Conservation (phyloP, 1,284 basidiomycete genomes). For the Cryptococcus deneoformans region DNA sequence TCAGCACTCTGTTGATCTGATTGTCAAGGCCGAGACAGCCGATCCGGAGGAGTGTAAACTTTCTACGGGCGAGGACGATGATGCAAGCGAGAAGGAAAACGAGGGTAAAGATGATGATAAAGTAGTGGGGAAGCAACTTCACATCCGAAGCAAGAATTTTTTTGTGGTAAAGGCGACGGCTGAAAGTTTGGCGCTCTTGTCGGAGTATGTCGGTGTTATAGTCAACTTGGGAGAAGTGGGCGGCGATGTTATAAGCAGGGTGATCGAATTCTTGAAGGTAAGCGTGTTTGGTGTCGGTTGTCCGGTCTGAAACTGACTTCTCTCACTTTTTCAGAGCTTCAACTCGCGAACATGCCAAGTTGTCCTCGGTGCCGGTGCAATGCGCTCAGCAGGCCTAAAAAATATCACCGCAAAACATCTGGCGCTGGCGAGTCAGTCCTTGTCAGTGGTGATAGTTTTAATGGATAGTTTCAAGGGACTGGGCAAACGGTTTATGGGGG, state of each 20-base stretch:
- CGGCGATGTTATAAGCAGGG: conserved; percentile 88
- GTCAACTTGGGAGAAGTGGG: conserved; percentile 84
- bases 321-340: conserved; percentile 59
- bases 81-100: conserved; percentile 5
- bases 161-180: conserved; percentile 84
- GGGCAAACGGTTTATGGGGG: conserved; percentile 84
- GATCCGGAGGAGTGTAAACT: conserved; percentile 71
- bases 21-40: conserved; percentile 76
- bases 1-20: conserved; percentile 67
- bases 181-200: conserved; percentile 68
- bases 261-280: conserved; percentile 90
- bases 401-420: conserved; percentile 99
- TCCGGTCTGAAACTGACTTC: not conserved
- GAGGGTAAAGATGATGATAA: conserved; percentile 6
- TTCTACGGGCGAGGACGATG: conserved; percentile 9
- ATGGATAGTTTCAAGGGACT: conserved; percentile 95
- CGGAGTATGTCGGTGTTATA: conserved; percentile 85
- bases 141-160: conserved; percentile 78
- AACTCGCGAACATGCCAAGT: conserved; percentile 99
- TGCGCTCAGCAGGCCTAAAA: conserved; percentile 94
- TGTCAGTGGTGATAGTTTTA: conserved; percentile 92
- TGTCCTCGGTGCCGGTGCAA: conserved; percentile 94
- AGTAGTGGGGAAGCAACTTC: conserved; percentile 60
- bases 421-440: conserved; percentile 89
- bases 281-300: conserved; percentile 4